Percentiles rank a stretch among this genome's conserved stretches.
These are phyloP conservation scores for Jackrogersella minutella DNA, from an alignment of 495 filamentous ascomycete species.

Conservation along the genomic window DNA sequence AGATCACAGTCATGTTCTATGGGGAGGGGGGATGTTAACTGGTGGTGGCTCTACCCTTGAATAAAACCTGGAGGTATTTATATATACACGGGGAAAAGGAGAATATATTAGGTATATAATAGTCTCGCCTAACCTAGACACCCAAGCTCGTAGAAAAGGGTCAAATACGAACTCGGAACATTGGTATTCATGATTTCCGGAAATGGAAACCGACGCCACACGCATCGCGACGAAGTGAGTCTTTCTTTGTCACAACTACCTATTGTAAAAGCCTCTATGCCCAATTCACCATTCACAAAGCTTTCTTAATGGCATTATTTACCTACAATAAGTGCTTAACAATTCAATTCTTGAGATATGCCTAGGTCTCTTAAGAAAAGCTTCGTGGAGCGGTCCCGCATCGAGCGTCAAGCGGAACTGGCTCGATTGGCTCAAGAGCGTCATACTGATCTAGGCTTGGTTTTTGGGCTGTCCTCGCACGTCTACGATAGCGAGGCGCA, in stretches of 20 bases:
- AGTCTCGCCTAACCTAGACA: neutral
- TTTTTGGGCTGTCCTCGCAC: slow-evolving; percentile 29
- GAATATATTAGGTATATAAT: neutral
- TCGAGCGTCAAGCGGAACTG: slow-evolving; percentile 27
- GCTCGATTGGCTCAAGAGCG: slow-evolving; percentile 25
- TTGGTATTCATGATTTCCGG: slow-evolving; percentile 28
- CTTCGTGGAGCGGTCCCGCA: slow-evolving; percentile 32
- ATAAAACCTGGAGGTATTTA: neutral
- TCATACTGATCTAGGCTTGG: slow-evolving; percentile 14
- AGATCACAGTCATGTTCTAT: neutral
- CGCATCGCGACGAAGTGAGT: neutral
- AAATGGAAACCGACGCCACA: slow-evolving; percentile 25
- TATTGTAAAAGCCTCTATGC: slow-evolving; percentile 8
- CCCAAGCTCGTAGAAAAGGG: neutral
- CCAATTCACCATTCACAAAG: neutral
- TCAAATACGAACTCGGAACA: slow-evolving; percentile 3
- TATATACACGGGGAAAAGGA: neutral
- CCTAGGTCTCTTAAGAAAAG: neutral
- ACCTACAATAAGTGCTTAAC: neutral
- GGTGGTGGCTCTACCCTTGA: slow-evolving; percentile 20
- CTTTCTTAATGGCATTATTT: slow-evolving; percentile 33
- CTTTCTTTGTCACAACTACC: slow-evolving; percentile 17
- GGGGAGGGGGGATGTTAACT: neutral
- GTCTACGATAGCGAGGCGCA: slow-evolving; percentile 14
- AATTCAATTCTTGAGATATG: slow-evolving; percentile 13